Evolutionary conservation across 2,329 filamentous ascomycete genomes (phyloP).

Genomic region (Dryadomyces quercus-mongolicae): DNA sequence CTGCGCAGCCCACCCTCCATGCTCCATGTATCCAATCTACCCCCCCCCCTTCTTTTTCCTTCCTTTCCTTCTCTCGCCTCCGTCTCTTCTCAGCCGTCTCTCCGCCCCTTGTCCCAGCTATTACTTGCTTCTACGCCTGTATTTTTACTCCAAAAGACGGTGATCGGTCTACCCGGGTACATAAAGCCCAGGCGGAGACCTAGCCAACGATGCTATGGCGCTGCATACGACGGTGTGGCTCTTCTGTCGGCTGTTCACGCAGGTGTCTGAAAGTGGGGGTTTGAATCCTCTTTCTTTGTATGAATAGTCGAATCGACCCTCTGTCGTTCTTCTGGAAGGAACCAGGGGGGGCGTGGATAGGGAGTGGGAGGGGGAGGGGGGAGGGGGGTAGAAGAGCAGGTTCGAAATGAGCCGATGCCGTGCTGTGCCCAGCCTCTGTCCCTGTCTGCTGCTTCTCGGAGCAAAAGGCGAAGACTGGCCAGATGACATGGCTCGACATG

Average conservation of each 20-base stretch:
- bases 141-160: background rate
- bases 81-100: background rate
- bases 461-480: background rate
- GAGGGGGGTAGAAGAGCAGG: background rate
- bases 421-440: background rate
- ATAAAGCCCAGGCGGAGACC: background rate
- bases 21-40: too few species aligned
- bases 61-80: background rate
- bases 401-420: background rate
- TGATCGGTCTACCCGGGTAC: background rate
- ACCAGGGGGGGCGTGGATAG: background rate
- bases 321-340: background rate
- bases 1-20: too few species aligned
- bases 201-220: background rate
- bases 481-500: background rate
- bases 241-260: background rate
- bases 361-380: background rate
- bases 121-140: background rate
- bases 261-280: background rate
- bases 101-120: background rate
- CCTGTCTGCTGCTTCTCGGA: background rate
- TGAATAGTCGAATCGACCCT: background rate
- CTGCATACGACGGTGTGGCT: too few species aligned
- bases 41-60: background rate
- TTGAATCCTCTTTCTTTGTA: background rate